Base-by-base conservation (phyloP, 1,284 basidiomycete genomes). In the Cystobasidium sp. region DNA sequence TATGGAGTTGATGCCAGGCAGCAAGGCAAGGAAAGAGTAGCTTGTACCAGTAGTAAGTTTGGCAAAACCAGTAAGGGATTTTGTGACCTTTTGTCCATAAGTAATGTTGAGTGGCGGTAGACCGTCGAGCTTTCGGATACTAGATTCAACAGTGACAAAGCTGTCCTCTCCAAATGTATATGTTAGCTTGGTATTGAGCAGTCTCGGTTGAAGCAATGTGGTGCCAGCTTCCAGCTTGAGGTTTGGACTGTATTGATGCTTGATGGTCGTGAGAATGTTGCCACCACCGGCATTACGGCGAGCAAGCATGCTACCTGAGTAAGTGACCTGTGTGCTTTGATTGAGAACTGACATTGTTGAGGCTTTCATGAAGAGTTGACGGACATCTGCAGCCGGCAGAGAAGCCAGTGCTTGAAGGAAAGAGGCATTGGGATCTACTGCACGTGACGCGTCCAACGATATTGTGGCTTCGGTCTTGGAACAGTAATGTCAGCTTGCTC, bases 161-260 rank as follows among this genome's bases (percentile, higher is more conserved):
- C 83, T 83, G 67, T 84, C 81, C 70, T 84, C 80, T 68, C 84
- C 84, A 46, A 84, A 74, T 1, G 83, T 82, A 67, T 83, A 87
- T 20, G 83, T 82, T 6, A 83, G 81, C 53, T 84, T 83, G 47
- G 83, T 78, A 18, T 81, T 82, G 58, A 84, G 75, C 22, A 83
- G 75, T 62, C 84, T 83, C 68, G 86, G 86, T 5, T 81, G 78
- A 31, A 87, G 76, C 16, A 84, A 77, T 0, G 84, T 84, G 31
- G 83, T 81, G 6, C 63, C 39, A 12, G 49, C 64, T 64, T 70
- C 62, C 20, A 86, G 81, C 53, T 81, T 80, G 66, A 90, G 80
- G 47, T 86, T 84, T 14, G 88, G 87, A 24, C 86, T 87, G 80
- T 87, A 86, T 75, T 89, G 89, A 78, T 90, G 88, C 73, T 86